phyloP scores from a whole-genome alignment of 225 moss, liverwort and hornwort genomes.

The Marchantia paleacea region DNA sequence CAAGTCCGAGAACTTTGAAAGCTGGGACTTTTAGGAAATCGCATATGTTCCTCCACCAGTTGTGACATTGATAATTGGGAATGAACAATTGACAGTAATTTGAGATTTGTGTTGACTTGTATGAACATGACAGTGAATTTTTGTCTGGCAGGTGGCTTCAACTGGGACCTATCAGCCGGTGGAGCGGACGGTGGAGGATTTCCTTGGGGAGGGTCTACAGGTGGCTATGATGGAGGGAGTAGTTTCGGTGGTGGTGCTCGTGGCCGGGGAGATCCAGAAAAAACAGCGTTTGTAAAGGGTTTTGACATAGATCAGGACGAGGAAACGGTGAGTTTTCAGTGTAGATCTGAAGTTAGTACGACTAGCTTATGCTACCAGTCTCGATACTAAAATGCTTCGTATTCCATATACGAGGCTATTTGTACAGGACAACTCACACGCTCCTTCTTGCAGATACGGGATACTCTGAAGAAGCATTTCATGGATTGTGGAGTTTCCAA shows the following conservation, averaged over 20 bases:
- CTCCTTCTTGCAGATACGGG: constrained; percentile 54
- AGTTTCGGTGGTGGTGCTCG: constrained; percentile 25
- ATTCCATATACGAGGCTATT: neutral
- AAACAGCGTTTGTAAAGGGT: constrained; percentile 64
- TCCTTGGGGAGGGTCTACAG: constrained; percentile 13
- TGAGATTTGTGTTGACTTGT: neutral
- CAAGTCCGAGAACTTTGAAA: neutral
- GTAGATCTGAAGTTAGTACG: neutral
- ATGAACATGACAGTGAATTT: neutral
- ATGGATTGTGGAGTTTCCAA: constrained; percentile 54
- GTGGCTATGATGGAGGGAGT: constrained; percentile 5
- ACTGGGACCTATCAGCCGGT: constrained; percentile 17
- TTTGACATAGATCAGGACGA: constrained; percentile 76
- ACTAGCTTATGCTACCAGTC: neutral
- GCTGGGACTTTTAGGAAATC: neutral
- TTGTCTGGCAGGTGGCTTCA: constrained; percentile 1
- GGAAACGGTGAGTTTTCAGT: constrained; percentile 47
- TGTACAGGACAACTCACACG: neutral
- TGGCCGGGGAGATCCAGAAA: constrained; percentile 41
- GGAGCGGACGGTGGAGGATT: constrained; percentile 22
- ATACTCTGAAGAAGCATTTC: constrained; percentile 58
- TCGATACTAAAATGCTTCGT: neutral
- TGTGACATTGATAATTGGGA: no score
- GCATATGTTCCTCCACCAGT: neutral
- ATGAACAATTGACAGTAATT: neutral